These are phyloP conservation scores for Myriangium duriaei DNA, from an alignment of 2,329 filamentous ascomycete genomes.

Conservation along the genomic window DNA sequence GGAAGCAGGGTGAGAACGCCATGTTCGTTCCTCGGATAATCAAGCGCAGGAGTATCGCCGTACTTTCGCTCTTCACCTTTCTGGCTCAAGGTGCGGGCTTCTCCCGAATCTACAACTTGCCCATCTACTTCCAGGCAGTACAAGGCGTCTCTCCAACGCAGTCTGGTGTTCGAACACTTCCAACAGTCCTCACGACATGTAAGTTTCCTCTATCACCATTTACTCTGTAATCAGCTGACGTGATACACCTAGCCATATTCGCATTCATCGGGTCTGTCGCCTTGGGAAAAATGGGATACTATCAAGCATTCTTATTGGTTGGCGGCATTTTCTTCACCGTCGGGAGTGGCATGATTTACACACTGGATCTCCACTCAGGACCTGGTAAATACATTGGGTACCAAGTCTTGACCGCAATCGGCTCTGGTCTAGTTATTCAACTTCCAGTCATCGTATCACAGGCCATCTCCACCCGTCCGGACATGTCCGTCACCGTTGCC, in stretches of 20 bases:
- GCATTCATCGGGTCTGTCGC: not conserved
- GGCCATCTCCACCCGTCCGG: slow-evolving; percentile 21
- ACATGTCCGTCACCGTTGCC: slow-evolving; percentile 27
- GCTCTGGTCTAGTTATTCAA: slow-evolving; percentile 31
- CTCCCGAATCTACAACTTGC: slow-evolving; percentile 15
- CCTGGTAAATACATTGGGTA: slow-evolving; percentile 35
- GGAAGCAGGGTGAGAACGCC: slow-evolving; percentile 1
- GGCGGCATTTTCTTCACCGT: not conserved
- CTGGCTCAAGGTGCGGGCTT: not conserved
- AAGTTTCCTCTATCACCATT: too few relatives aligned
- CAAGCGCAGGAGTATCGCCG: not conserved
- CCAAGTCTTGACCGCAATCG: slow-evolving; percentile 33
- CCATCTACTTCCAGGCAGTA: slow-evolving; percentile 21
- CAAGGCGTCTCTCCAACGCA: slow-evolving; percentile 14
- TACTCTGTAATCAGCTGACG: too few relatives aligned
- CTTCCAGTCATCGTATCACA: slow-evolving; percentile 30
- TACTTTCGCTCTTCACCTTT: not conserved
- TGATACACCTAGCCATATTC: not conserved
- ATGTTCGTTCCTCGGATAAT: slow-evolving; percentile 5
- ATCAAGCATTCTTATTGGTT: not conserved
- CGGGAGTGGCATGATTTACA: slow-evolving; percentile 29
- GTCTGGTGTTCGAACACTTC: slow-evolving; percentile 15
- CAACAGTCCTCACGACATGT: slow-evolving; percentile 34
- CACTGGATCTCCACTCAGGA: slow-evolving; percentile 25
- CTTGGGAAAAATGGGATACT: too few relatives aligned